These are phyloP conservation scores for Pseudogymnoascus sp. DNA, from an alignment of 2,329 filamentous ascomycete genomes.

Conservation along the genomic window DNA sequence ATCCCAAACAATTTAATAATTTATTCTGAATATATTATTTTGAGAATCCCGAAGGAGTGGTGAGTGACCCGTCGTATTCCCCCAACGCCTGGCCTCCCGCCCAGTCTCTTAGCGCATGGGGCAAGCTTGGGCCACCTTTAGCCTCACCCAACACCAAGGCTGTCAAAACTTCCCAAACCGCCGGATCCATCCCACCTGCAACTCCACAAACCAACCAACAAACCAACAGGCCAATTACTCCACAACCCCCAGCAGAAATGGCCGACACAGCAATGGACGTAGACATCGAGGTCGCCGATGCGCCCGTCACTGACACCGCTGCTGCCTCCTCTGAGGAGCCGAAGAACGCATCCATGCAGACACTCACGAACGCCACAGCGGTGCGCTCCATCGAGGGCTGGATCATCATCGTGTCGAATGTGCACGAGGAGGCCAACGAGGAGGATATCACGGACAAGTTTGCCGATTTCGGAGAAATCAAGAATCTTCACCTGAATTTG, in stretches of 20 bases:
- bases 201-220: constrained; percentile 9
- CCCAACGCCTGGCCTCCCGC: background rate
- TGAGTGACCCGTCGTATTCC: background rate
- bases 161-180: constrained; percentile 7
- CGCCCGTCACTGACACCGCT: constrained; percentile 18
- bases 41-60: background rate
- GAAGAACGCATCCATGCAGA: constrained; percentile 60
- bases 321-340: constrained; percentile 40
- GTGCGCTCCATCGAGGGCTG: constrained; percentile 84
- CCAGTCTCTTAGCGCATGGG: background rate
- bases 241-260: constrained; percentile 27
- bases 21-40: background rate
- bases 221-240: background rate
- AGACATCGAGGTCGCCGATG: constrained; percentile 26
- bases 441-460: constrained; percentile 76
- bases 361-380: constrained; percentile 64
- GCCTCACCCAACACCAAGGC: constrained; percentile 3
- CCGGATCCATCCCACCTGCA: background rate
- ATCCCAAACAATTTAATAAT: background rate
- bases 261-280: constrained; percentile 40
- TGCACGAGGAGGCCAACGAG: constrained; percentile 80
- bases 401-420: constrained; percentile 81
- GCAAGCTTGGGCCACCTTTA: constrained; percentile 1
- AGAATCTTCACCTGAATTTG: constrained; percentile 77
- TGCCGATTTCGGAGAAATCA: constrained; percentile 77